phyloP scores from a whole-genome alignment of 768 basidiomycete species.

The Termitomyces sp. region DNA sequence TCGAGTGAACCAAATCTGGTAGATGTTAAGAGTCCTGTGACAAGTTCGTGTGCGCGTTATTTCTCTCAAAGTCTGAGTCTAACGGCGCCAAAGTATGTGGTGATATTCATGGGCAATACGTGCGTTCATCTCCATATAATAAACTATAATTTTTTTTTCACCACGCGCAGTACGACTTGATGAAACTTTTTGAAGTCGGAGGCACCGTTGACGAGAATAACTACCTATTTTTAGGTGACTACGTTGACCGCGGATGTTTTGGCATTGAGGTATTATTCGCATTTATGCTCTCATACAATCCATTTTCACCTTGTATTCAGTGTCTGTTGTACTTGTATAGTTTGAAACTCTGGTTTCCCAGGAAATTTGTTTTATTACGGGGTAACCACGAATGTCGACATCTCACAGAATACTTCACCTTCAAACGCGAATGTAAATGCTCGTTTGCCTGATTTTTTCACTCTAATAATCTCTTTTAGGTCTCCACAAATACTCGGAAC shows the following conservation, averaged over 20 bases:
- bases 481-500: slow-evolving; percentile 83
- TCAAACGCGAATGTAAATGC: slow-evolving; percentile 88
- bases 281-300: background rate
- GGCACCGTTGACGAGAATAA: slow-evolving; percentile 77
- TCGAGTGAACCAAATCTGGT: slow-evolving; percentile 82
- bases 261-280: slow-evolving; percentile 46
- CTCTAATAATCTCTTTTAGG: slow-evolving; percentile 36
- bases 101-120: slow-evolving; percentile 98
- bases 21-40: slow-evolving; percentile 83
- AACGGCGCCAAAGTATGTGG: slow-evolving; percentile 70
- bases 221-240: slow-evolving; percentile 95
- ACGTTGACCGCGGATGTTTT: slow-evolving; percentile 96
- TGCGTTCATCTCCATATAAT: slow-evolving; percentile 25
- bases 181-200: slow-evolving; percentile 97
- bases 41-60: slow-evolving; percentile 53
- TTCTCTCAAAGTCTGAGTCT: background rate
- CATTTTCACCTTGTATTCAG: slow-evolving; percentile 31
- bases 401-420: slow-evolving; percentile 96
- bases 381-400: slow-evolving; percentile 98
- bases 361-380: slow-evolving; percentile 76
- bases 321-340: slow-evolving; percentile 92
- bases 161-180: slow-evolving; percentile 79
- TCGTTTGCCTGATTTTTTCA: background rate
- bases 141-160: background rate
- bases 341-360: slow-evolving; percentile 88